Conservation (phyloP, 1,284 basidiomycete genomes). For the Cutaneotrichosporon sp. region DNA sequence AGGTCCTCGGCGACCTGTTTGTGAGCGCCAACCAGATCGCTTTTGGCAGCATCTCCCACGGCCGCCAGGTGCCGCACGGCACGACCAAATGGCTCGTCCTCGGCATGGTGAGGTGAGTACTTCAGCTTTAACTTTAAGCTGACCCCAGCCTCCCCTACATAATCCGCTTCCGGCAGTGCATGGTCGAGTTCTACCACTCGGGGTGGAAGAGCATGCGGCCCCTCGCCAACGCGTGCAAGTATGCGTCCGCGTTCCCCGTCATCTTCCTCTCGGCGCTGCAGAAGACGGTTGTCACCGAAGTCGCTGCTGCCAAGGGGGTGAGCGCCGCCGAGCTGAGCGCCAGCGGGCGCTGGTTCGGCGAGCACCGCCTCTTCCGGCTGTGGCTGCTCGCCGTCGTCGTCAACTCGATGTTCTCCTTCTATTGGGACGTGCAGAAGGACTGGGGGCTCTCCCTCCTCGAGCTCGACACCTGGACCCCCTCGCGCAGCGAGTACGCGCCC, state of each 20-base stretch:
- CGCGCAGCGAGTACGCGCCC: background rate
- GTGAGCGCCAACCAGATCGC: slow-evolving; percentile 76
- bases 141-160: slow-evolving; percentile 77
- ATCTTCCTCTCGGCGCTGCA: slow-evolving; percentile 91
- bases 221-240: slow-evolving; percentile 94
- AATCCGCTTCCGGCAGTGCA: slow-evolving; percentile 88
- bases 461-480: slow-evolving; percentile 49
- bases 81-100: slow-evolving; percentile 74
- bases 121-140: background rate
- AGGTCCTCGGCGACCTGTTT: slow-evolving; percentile 94
- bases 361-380: slow-evolving; percentile 74
- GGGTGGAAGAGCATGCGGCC: slow-evolving; percentile 68
- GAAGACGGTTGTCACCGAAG: slow-evolving; percentile 64
- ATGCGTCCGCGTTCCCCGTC: slow-evolving; percentile 96
- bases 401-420: slow-evolving; percentile 95
- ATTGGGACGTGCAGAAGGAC: slow-evolving; percentile 99
- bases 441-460: slow-evolving; percentile 87
- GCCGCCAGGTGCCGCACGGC: slow-evolving; percentile 64
- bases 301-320: slow-evolving; percentile 59
- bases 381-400: slow-evolving; percentile 83
- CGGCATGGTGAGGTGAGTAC: slow-evolving; percentile 75
- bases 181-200: slow-evolving; percentile 77
- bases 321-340: slow-evolving; percentile 47
- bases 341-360: slow-evolving; percentile 66
- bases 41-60: slow-evolving; percentile 66